Percentiles rank a stretch among this genome's conserved stretches.
phyloP scores from a whole-genome alignment of 2,329 filamentous ascomycete species.

The Tolypocladium guangdongense region DNA sequence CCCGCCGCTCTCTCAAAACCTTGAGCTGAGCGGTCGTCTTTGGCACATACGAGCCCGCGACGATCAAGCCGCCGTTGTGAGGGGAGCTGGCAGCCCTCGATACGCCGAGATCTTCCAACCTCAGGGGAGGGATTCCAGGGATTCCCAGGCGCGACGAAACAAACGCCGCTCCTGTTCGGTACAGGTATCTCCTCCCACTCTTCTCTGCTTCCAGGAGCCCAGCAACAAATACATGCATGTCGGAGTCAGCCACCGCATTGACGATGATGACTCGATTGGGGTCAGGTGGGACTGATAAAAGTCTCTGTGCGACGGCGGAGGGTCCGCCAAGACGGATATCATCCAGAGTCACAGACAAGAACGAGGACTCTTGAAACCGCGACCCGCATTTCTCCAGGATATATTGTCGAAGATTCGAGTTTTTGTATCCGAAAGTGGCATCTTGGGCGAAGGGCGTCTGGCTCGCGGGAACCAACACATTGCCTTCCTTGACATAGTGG shows the following conservation, averaged over 20 bases:
- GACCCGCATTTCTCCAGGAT: slow-evolving; percentile 37
- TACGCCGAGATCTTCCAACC: slow-evolving; percentile 29
- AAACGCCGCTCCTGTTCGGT: slow-evolving; percentile 27
- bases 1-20: slow-evolving; percentile 24
- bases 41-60: slow-evolving; percentile 45
- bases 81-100: not conserved
- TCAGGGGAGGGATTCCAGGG: slow-evolving; percentile 34
- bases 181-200: slow-evolving; percentile 22
- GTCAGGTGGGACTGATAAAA: slow-evolving; percentile 20
- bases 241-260: slow-evolving; percentile 41
- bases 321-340: slow-evolving; percentile 21
- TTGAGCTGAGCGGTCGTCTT: slow-evolving; percentile 45
- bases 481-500: slow-evolving; percentile 45
- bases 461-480: slow-evolving; percentile 27
- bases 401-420: slow-evolving; percentile 36
- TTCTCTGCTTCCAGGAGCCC: slow-evolving; percentile 29
- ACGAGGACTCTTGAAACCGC: slow-evolving; percentile 12
- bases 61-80: slow-evolving; percentile 33
- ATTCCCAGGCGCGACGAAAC: slow-evolving; percentile 39
- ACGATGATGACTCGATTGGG: slow-evolving; percentile 33
- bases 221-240: slow-evolving; percentile 44
- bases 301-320: slow-evolving; percentile 11
- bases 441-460: slow-evolving; percentile 45
- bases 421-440: slow-evolving; percentile 44
- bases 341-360: slow-evolving; percentile 16